These are phyloP conservation scores for Thalassiosira profunda DNA, from an alignment of 108 stramenopile genomes.

Conservation along the genomic window DNA sequence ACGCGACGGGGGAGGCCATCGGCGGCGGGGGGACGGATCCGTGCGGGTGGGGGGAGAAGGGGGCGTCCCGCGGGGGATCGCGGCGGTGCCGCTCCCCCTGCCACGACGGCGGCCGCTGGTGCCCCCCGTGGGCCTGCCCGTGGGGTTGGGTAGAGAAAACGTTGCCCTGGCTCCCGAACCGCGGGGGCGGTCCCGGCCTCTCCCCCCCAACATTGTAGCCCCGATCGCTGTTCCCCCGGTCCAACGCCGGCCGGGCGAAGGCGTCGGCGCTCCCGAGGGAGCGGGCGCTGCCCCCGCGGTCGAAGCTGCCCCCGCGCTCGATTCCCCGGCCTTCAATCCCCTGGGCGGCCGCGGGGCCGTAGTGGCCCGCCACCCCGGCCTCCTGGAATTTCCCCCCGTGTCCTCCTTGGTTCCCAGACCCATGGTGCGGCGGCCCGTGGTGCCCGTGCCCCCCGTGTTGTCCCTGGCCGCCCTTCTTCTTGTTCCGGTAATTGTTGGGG, in stretches of 20 bases:
- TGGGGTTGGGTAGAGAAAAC: no score
- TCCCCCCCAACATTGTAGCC: constrained; percentile 6
- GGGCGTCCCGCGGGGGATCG: no score
- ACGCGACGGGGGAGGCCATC: constrained; percentile 3
- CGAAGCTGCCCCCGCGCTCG: background rate
- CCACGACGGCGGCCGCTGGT: no score
- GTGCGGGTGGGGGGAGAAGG: background rate
- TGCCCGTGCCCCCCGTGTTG: background rate
- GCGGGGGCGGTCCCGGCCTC: no score
- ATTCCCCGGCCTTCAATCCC: background rate
- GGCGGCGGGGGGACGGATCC: constrained; percentile 1
- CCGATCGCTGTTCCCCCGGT: background rate
- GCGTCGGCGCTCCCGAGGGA: background rate
- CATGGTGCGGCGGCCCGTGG: no score
- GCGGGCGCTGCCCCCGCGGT: background rate
- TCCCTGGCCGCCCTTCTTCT: constrained; percentile 19
- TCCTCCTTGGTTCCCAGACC: no score
- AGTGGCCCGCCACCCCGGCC: constrained; percentile 7
- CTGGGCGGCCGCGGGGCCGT: constrained; percentile 6
- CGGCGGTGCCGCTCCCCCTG: no score
- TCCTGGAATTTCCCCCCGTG: no score
- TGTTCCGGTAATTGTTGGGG: constrained; percentile 47
- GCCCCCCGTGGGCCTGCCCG: no score
- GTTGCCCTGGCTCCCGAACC: no score
- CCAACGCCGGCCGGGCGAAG: background rate